Evolutionary conservation across 2,329 filamentous ascomycete species (phyloP), one percentile per base, ranked within the genome.

Genomic region (Endothia cerciana): DNA sequence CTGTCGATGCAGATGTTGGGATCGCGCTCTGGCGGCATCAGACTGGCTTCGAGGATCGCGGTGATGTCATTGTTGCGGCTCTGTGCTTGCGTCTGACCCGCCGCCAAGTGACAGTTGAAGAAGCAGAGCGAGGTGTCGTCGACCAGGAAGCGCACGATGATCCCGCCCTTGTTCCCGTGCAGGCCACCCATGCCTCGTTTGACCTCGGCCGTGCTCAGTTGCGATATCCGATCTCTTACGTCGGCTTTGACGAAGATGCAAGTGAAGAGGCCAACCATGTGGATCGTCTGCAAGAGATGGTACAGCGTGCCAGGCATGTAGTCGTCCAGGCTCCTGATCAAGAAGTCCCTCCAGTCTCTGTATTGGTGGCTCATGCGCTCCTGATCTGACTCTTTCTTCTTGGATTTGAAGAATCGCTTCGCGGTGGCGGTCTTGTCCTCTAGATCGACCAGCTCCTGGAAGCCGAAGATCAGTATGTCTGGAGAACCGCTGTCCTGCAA

Each of bases 361-460:
- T 99, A 99, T 74, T 97, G 94, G 71, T 96, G 94, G 77, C 93
- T 96, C 92, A 98, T 98, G 71, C 94, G 88, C 76, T 97, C 93
- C 72, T 92, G 89, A 60, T 93, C 91, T 1, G 90, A 88, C 38
- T 91, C 89, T 73, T 92, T 91, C 75, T 97, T 97, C 77, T 95
- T 95, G 71, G 91, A 92, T 74, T 94, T 95, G 75, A 98, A 90
- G 71, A 98, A 89, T 64, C 92, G 93, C 79, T 95, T 97, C n/a
- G 95, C 95, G 28, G 94, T 98, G 60, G 96, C 91, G 71, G 94
- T 96, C 80, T 98, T 98, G 79, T 99, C 92, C 76, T 99, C 95
- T 8, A 99, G 83, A 74, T 99, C 95, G 4, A 99, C 95, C n/a
- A 99, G 84, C 77, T 99, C 95, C 77, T 99, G 95, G 77, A 99